Conservation (phyloP, 148 eudicot species). For the Camellia sinensis region DNA sequence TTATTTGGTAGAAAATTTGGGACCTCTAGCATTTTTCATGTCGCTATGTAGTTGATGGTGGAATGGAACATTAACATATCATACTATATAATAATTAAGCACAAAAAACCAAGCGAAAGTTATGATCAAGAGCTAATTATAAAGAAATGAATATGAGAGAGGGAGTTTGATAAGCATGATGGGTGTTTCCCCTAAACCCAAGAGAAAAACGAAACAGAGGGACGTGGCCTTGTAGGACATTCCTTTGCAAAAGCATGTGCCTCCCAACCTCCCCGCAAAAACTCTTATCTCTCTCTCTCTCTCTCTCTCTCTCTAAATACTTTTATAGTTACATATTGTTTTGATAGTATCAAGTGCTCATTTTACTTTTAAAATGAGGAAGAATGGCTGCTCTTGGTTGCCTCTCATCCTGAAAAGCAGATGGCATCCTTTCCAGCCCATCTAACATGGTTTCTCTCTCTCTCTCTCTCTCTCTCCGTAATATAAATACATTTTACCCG, state of each 20-base stretch:
- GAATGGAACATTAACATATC: neutral
- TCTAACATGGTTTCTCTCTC: constrained; percentile 12
- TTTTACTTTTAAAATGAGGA: constrained; percentile 1
- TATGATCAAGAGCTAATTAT: neutral
- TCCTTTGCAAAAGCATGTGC: constrained; percentile 21
- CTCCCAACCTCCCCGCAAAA: constrained; percentile 27
- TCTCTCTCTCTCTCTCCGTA: constrained; percentile 17
- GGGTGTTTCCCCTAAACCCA: constrained; percentile 13
- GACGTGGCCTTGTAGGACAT: constrained; percentile 22
- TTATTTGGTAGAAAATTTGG: no score
- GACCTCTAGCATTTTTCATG: no score
- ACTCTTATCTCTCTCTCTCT: constrained; percentile 11
- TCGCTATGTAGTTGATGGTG: neutral
- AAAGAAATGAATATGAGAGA: neutral
- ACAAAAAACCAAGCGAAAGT: constrained; percentile 10
- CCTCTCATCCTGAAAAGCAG: constrained; percentile 20
- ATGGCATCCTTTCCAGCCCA: constrained; percentile 15
- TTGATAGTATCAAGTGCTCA: neutral
- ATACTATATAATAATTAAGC: neutral
- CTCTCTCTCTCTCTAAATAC: neutral
- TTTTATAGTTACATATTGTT: neutral
- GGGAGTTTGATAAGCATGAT: neutral
- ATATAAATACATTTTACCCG: neutral
- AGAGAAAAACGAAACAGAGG: neutral
- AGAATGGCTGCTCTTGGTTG: constrained; percentile 9